Evolutionary conservation across 2,329 filamentous ascomycete species (phyloP), one percentile per base, ranked within the genome.

Genomic region (Penicillium crustosum): DNA sequence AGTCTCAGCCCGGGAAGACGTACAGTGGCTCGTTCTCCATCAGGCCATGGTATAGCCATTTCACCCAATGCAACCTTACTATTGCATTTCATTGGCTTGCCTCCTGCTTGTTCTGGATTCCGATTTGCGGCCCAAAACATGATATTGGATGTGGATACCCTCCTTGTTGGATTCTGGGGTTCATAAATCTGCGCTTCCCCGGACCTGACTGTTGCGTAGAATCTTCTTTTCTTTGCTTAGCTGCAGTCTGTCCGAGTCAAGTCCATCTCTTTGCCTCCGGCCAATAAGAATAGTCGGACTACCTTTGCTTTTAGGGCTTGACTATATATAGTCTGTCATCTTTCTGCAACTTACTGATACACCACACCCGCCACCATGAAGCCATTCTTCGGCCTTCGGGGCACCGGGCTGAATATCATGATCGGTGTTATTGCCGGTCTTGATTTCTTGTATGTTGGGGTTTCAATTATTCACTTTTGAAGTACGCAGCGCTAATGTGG

Each of bases 391-490:
- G 88, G 89, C 73, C 81, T 90, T 60, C 81, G 81, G 55, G 89
- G 89, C 77, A 77, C 82, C 35, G 74, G 76, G 72, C 84, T 91
- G 63, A 89, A 88, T 77, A 81, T 84, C 73, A 87, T 87, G 53
- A 85, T 91, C 65, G 85, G 86, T 61, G 76, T 86, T n/a, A 83
- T 91, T 67, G 89, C 89, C 57, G 89, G 88, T 67, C 83, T 87
- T 49, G 88, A 90, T 73, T 90, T 90, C 70, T 77, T 89, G 62
- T 85, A 65, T 55, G 68, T 64, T 19, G 19, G 6, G 33, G 12
- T 25, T 35, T 21, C 6, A 10, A 7, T 36, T 29, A 17, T 4
- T n/a, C 45, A n/a, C 13, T 23, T 15, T 8, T 1, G 7, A 25
- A 31, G 15, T 31, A 52, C 13, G 3, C 29, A 36, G 15, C 6